phyloP scores from a whole-genome alignment of 2,329 filamentous ascomycete genomes.

The Amauroascus verrucosus region DNA sequence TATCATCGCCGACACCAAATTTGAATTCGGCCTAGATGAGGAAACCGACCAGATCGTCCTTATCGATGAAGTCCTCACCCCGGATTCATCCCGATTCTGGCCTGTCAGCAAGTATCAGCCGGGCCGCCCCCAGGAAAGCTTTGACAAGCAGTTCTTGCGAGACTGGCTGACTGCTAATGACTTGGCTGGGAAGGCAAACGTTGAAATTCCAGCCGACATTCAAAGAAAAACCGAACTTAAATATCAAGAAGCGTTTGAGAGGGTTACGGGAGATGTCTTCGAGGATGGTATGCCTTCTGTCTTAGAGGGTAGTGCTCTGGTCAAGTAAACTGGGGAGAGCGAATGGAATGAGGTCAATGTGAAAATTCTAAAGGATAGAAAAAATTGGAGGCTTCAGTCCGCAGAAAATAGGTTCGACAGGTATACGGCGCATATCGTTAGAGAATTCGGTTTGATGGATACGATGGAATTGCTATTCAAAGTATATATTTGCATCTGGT shows the following conservation, averaged over 20 bases:
- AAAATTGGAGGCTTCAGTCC: background rate
- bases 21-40: constrained; percentile 62
- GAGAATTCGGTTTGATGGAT: background rate
- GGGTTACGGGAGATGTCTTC: constrained; percentile 48
- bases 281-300: constrained; percentile 5
- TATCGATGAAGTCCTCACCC: constrained; percentile 77
- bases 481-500: background rate
- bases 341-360: background rate
- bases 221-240: constrained; percentile 57
- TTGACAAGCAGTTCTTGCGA: constrained; percentile 77
- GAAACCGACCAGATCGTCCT: constrained; percentile 58
- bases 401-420: background rate
- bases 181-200: constrained; percentile 63
- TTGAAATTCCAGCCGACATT: constrained; percentile 63
- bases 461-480: background rate
- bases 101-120: constrained; percentile 59
- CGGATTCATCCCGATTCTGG: constrained; percentile 82
- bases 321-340: background rate
- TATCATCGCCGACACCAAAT: constrained; percentile 68
- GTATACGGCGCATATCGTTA: no score
- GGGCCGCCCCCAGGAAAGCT: constrained; percentile 67
- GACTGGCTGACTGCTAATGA: constrained; percentile 69
- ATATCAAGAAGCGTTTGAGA: constrained; percentile 66
- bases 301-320: background rate
- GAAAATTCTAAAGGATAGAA: background rate